phyloP scores from a whole-genome alignment of 441 rosid species.

The Populus hybrid region DNA sequence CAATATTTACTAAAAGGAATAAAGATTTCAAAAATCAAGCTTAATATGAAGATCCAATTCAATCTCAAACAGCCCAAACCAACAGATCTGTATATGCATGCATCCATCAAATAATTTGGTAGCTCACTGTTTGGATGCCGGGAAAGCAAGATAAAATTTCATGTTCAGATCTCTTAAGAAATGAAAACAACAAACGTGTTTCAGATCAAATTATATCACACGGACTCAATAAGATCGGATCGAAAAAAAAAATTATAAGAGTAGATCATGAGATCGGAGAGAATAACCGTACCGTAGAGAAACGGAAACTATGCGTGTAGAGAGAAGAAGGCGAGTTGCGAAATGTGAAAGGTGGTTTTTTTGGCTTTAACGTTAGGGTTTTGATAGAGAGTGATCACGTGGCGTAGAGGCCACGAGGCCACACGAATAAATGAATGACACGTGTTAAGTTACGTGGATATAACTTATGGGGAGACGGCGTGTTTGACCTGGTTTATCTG shows the following conservation, averaged over 20 bases:
- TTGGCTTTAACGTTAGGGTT: background rate
- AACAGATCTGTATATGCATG: background rate
- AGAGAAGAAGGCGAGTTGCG: background rate
- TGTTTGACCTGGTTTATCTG: background rate
- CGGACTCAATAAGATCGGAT: background rate
- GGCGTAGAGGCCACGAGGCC: background rate
- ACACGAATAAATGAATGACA: background rate
- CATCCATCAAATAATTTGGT: background rate
- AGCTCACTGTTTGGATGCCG: background rate
- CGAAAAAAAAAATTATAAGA: background rate
- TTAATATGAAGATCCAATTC: background rate
- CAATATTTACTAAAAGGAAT: background rate
- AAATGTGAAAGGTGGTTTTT: background rate
- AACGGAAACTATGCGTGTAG: background rate
- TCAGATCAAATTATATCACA: background rate
- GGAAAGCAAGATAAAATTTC: background rate
- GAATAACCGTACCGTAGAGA: background rate
- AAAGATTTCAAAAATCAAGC: background rate
- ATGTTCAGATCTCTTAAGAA: background rate
- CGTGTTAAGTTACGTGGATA: background rate
- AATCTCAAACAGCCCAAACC: background rate
- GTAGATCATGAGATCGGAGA: background rate
- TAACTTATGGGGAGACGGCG: background rate
- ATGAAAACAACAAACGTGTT: background rate
- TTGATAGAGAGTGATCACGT: background rate